Evolutionary conservation across 2,329 filamentous ascomycete genomes (phyloP).

Genomic region (Penicillium freii): DNA sequence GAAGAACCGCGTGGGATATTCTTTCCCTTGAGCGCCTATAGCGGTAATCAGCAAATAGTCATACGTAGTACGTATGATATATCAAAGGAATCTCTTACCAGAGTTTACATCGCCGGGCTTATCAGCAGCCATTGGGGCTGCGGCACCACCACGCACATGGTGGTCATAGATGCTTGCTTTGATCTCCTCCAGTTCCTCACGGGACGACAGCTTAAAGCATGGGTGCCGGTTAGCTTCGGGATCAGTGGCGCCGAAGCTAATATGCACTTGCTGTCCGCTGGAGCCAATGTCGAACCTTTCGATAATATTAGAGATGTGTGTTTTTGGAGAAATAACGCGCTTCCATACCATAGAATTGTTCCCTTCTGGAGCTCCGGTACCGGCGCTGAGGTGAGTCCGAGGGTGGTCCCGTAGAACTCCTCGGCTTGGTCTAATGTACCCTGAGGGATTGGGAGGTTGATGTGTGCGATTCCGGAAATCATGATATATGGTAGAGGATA

Average conservation of each 20-base stretch:
- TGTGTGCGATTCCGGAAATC: slow-evolving; percentile 56
- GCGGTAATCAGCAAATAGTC: slow-evolving; percentile 15
- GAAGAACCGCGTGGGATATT: slow-evolving; percentile 63
- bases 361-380: slow-evolving; percentile 55
- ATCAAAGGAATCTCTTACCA: slow-evolving; percentile 25
- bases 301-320: background rate
- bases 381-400: slow-evolving; percentile 53
- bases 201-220: slow-evolving; percentile 55
- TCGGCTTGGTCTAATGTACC: slow-evolving; percentile 53
- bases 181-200: slow-evolving; percentile 50
- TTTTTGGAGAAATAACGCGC: background rate
- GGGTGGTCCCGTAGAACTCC: slow-evolving; percentile 56
- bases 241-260: slow-evolving; percentile 49
- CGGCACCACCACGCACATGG: slow-evolving; percentile 47
- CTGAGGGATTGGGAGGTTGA: slow-evolving; percentile 58
- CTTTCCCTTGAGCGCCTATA: slow-evolving; percentile 53
- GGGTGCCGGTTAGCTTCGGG: slow-evolving; percentile 52
- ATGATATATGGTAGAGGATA: slow-evolving; percentile 28
- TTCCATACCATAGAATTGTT: slow-evolving; percentile 53
- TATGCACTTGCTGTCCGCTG: slow-evolving; percentile 56
- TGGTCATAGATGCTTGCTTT: slow-evolving; percentile 54
- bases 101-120: slow-evolving; percentile 51
- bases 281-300: slow-evolving; percentile 56
- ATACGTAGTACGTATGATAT: too few relatives aligned
- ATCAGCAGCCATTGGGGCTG: slow-evolving; percentile 56